Percentiles rank a stretch among this genome's conserved stretches.
Conservation (phyloP, 768 basidiomycete species). For the Chalciporus sphaerocephalus region DNA sequence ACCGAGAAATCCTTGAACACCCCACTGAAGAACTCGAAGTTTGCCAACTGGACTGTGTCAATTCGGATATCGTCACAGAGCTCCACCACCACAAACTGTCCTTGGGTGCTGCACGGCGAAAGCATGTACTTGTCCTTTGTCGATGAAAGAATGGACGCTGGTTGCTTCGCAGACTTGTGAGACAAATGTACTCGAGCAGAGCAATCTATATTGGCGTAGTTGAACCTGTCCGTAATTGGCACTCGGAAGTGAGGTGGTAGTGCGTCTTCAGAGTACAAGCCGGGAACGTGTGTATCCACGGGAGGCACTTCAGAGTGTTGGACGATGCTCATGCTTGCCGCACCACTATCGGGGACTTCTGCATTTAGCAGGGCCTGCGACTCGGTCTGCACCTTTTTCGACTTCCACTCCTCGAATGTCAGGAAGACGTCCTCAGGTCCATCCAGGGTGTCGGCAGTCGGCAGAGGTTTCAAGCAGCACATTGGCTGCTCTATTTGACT, state of each 20-base stretch:
- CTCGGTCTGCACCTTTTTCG: slow-evolving; percentile 50
- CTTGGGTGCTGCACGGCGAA: slow-evolving; percentile 66
- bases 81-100: slow-evolving; percentile 87
- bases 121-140: slow-evolving; percentile 97
- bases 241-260: slow-evolving; percentile 64
- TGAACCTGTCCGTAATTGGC: slow-evolving; percentile 83
- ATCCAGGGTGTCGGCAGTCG: slow-evolving; percentile 36
- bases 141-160: slow-evolving; percentile 77
- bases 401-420: slow-evolving; percentile 88
- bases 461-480: slow-evolving; percentile 61
- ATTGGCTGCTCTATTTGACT: slow-evolving; percentile 50
- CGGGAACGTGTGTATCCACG: slow-evolving; percentile 11
- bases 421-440: slow-evolving; percentile 59
- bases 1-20: slow-evolving; percentile 91
- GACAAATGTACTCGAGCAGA: slow-evolving; percentile 87
- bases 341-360: slow-evolving; percentile 6
- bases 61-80: slow-evolving; percentile 97
- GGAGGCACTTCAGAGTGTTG: slow-evolving; percentile 5
- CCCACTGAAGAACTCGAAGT: slow-evolving; percentile 97
- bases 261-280: slow-evolving; percentile 16
- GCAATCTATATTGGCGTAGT: slow-evolving; percentile 91
- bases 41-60: slow-evolving; percentile 93
- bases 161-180: slow-evolving; percentile 76
- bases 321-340: not conserved
- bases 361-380: slow-evolving; percentile 24